Conservation (phyloP, 768 basidiomycete species). For the Boletus reticulatus region DNA sequence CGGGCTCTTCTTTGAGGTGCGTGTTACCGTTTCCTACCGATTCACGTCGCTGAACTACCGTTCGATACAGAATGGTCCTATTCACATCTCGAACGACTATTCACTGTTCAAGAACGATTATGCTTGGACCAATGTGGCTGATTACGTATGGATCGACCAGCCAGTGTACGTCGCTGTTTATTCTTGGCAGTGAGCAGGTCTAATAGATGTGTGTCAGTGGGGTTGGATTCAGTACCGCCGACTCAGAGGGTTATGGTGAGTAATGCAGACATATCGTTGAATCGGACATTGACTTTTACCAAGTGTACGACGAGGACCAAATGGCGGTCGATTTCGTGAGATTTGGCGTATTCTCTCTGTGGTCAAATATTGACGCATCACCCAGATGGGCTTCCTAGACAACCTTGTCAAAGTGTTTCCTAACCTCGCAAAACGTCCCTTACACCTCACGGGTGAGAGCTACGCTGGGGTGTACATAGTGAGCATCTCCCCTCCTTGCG, state of each 20-base stretch:
- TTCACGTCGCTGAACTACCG: neutral
- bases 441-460: slow-evolving; percentile 70
- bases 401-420: slow-evolving; percentile 79
- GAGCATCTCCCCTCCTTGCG: slow-evolving; percentile 18
- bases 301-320: slow-evolving; percentile 62
- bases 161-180: slow-evolving; percentile 45
- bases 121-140: slow-evolving; percentile 59
- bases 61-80: slow-evolving; percentile 62
- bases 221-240: slow-evolving; percentile 62
- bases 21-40: slow-evolving; percentile 9
- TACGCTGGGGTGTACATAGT: slow-evolving; percentile 75
- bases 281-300: slow-evolving; percentile 11
- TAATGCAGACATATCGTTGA: neutral
- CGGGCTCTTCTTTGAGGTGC: slow-evolving; percentile 64
- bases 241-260: slow-evolving; percentile 61
- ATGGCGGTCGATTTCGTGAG: slow-evolving; percentile 53
- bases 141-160: slow-evolving; percentile 74
- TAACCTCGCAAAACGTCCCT: slow-evolving; percentile 59
- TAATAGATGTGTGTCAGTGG: slow-evolving; percentile 39
- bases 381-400: slow-evolving; percentile 65
- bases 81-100: slow-evolving; percentile 53
- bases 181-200: neutral
- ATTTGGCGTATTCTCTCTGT: neutral
- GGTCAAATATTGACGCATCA: neutral
- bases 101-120: slow-evolving; percentile 48